Conservation (phyloP, 2,329 filamentous ascomycete genomes). For the Colletotrichum shisoi region DNA sequence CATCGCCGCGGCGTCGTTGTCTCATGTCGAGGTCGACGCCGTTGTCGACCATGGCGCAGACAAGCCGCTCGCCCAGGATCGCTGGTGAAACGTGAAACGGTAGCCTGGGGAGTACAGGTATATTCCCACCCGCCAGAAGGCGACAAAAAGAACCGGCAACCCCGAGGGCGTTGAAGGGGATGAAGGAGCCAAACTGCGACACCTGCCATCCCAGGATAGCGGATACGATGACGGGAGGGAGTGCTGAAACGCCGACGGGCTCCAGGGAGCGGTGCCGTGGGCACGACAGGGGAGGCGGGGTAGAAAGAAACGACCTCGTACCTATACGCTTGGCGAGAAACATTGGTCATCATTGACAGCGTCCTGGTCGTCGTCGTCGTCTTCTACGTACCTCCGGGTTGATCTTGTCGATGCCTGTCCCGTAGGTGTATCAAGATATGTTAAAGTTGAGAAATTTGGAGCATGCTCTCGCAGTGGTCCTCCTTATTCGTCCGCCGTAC, state of each 20-base stretch:
- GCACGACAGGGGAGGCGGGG: background rate
- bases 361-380: background rate
- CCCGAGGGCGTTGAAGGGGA: background rate
- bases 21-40: background rate
- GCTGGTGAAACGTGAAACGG: conserved; percentile 13
- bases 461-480: too few relatives aligned
- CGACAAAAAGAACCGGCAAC: background rate
- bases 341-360: too few relatives aligned
- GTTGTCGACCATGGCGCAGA: background rate
- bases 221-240: conserved; percentile 27
- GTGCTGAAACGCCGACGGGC: conserved; percentile 19
- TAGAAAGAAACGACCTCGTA: background rate
- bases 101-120: background rate
- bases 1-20: background rate
- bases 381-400: background rate
- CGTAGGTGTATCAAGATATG: background rate
- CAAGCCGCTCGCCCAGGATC: background rate
- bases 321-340: background rate
- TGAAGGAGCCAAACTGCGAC: background rate
- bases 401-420: background rate
- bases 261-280: background rate
- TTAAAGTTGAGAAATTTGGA: too few relatives aligned
- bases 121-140: background rate
- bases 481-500: too few relatives aligned
- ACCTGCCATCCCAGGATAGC: conserved; percentile 35